Evolutionary conservation across 2,329 filamentous ascomycete genomes (phyloP), one percentile per base, ranked within the genome.

Genomic region (Stemphylium lycopersici): DNA sequence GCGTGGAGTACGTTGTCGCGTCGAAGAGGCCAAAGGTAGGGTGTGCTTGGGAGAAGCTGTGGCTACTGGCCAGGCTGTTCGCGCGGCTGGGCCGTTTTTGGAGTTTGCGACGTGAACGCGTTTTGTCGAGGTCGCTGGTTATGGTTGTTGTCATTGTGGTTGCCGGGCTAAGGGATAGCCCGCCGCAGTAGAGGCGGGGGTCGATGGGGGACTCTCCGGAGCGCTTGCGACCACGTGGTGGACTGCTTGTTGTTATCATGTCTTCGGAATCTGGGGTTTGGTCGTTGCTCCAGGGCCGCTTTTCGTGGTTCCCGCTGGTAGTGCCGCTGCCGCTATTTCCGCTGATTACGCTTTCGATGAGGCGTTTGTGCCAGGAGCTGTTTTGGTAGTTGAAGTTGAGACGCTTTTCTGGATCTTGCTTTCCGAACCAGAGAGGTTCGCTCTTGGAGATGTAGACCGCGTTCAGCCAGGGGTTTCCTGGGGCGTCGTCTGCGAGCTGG

Each of bases 341-440:
- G 31, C 56, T 63, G 10, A 48, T 42, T 16, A 50, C 42, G 15
- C 59, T 64, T 26, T 55, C 55, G 42, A 68, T 36, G 3, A 66
- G 37, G 11, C 61, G 51, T 15, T 52, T 58, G 18, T 72, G 69
- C 70, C 68, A 71, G 5, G 60, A 62, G 15, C 58, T 66, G 36
- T 71, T 64, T 39, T 70, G 67, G 43, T 84, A 81, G 40, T 79
- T 73, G 67, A 83, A 81, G 26, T 84, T 76, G 12, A 82, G 65
- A 56, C 59, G 58, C 29, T 65, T 61, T 29, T 86, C 82, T 1
- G 52, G 47, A 24, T 84, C 55, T 32, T 81, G 78, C 69, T 81
- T 83, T 58, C 83, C 84, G 66, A 84, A 86, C 68, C 83, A 81
- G 36, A 81, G 77, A 2, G 84, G 83, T 59, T 82, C 80, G 6